A percentile compares a stretch with the other conserved stretches of the same genome.
These are phyloP conservation scores for Striga hermonthica DNA, from an alignment of 305 asterid genomes.

Conservation along the genomic window DNA sequence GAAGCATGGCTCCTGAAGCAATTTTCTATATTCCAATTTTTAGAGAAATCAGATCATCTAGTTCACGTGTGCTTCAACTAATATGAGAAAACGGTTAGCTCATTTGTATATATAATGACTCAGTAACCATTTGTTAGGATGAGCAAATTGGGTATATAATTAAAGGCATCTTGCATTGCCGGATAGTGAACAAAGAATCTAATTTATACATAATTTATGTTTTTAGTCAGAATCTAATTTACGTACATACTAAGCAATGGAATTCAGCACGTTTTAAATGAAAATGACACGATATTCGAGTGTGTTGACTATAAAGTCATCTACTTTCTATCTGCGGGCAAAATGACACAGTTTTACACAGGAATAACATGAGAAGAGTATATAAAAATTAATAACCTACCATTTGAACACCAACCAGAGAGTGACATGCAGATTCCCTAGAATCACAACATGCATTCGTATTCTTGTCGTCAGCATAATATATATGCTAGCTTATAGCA, in stretches of 20 bases:
- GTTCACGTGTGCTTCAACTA: too few relatives aligned
- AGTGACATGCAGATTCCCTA: slow-evolving; percentile 4
- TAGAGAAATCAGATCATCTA: too few relatives aligned
- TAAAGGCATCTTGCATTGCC: too few relatives aligned
- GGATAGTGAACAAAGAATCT: background rate
- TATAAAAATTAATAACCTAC: background rate
- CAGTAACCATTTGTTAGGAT: too few relatives aligned
- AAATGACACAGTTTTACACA: slow-evolving; percentile 7
- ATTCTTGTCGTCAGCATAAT: background rate
- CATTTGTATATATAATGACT: too few relatives aligned
- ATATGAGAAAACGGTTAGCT: too few relatives aligned
- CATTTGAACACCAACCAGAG: background rate
- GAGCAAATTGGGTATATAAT: too few relatives aligned
- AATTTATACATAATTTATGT: background rate
- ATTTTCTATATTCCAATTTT: too few relatives aligned
- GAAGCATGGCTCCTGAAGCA: too few relatives aligned
- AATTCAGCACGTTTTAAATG: slow-evolving; percentile 3
- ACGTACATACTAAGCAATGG: slow-evolving; percentile 12
- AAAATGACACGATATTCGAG: slow-evolving; percentile 7
- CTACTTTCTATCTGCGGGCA: slow-evolving; percentile 9
- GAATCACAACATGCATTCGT: slow-evolving; percentile 15
- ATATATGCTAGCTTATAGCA: background rate
- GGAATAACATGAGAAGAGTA: background rate
- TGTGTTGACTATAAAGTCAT: background rate
- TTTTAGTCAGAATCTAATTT: background rate